phyloP scores from a whole-genome alignment of 306 rosid species.

The Cajanus cajan region DNA sequence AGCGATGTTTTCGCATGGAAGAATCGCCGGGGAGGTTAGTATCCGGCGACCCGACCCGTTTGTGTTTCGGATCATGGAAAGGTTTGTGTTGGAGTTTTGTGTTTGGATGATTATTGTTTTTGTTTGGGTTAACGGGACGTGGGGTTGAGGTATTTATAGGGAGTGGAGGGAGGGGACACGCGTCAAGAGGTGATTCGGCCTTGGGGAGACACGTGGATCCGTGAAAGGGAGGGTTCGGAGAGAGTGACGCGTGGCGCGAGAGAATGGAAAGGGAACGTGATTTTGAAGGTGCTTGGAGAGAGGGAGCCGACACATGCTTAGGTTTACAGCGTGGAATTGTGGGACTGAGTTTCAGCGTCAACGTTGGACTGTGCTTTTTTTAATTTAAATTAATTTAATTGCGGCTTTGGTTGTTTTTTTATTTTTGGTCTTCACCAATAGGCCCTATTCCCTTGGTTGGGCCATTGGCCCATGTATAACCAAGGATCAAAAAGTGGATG shows the following conservation, averaged over 20 bases:
- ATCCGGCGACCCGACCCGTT: conserved; percentile 66
- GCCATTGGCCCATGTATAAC: too few relatives aligned
- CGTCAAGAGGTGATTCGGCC: conserved; percentile 15
- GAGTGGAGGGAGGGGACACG: conserved; percentile 41
- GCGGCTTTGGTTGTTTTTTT: not conserved
- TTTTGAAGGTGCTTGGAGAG: conserved; percentile 35
- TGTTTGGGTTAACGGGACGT: not conserved
- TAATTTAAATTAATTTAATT: not conserved
- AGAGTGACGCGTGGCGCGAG: conserved; percentile 44
- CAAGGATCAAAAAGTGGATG: too few relatives aligned
- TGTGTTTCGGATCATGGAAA: conserved; percentile 38
- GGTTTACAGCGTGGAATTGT: conserved; percentile 40
- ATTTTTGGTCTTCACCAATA: too few relatives aligned
- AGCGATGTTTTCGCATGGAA: conserved; percentile 48
- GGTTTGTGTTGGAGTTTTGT: conserved; percentile 22
- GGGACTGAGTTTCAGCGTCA: not conserved
- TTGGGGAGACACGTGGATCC: conserved; percentile 15
- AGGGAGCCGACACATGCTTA: conserved; percentile 43
- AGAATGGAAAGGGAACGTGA: conserved; percentile 33
- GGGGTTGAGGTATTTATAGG: conserved; percentile 29
- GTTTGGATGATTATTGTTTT: not conserved
- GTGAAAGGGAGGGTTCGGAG: conserved; percentile 25
- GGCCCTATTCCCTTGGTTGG: too few relatives aligned
- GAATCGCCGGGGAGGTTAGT: conserved; percentile 68
- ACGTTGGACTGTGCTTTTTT: not conserved